Evolutionary conservation across 2,329 filamentous ascomycete species (phyloP).

Genomic region (Metarhizium anisopliae): DNA sequence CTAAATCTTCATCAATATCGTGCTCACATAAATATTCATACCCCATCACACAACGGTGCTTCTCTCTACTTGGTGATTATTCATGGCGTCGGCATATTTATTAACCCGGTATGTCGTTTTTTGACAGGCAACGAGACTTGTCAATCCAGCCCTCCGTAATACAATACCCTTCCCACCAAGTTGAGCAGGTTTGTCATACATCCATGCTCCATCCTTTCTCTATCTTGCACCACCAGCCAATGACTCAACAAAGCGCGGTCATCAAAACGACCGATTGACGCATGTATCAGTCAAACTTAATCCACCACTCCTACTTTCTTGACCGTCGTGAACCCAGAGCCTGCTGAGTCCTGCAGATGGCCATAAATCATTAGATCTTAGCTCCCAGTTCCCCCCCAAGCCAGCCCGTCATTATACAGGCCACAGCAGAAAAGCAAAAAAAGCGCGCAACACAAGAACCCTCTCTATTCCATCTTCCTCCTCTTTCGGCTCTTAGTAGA

Average conservation of each 20-base stretch:
- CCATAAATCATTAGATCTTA: not conserved
- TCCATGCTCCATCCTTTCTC: no score
- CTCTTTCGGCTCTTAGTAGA: slow-evolving; percentile 34
- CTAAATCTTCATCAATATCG: no score
- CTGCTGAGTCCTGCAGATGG: not conserved
- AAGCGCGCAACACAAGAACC: not conserved
- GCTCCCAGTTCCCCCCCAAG: not conserved
- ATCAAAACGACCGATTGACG: not conserved
- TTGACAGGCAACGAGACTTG: no score
- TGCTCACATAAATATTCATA: no score
- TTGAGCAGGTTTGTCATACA: no score
- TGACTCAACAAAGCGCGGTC: not conserved
- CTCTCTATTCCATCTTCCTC: slow-evolving; percentile 28
- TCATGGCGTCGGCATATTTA: no score
- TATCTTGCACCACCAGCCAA: not conserved
- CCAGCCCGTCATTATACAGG: not conserved
- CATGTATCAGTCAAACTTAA: not conserved
- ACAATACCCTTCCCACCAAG: no score
- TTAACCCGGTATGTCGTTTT: no score
- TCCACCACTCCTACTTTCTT: not conserved
- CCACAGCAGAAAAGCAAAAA: not conserved
- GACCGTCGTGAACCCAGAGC: not conserved
- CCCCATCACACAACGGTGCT: no score
- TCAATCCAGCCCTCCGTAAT: no score
- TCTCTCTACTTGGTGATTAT: no score